Percentiles rank a stretch among this genome's conserved stretches.
Conservation (phyloP, 768 basidiomycete species). For the Russula lepida region DNA sequence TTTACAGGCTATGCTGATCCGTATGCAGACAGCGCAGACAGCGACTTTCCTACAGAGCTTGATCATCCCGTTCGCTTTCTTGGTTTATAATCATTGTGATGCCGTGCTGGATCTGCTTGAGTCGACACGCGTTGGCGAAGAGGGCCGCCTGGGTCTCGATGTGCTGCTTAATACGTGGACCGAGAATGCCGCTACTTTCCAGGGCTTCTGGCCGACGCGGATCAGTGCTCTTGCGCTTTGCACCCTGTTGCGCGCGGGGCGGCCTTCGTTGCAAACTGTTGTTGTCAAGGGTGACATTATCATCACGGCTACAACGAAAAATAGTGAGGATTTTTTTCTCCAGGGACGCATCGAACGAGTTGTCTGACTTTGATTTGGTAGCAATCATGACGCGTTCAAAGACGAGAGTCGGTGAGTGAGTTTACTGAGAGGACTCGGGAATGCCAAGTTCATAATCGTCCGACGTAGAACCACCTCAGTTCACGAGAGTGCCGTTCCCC, state of each 20-base stretch:
- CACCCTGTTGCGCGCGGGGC: slow-evolving; percentile 58
- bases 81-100: slow-evolving; percentile 81
- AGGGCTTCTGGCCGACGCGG: slow-evolving; percentile 88
- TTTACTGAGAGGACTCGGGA: neutral
- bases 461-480: slow-evolving; percentile 73
- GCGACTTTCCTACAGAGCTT: slow-evolving; percentile 92
- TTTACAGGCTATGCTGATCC: slow-evolving; percentile 69
- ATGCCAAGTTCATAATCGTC: slow-evolving; percentile 21
- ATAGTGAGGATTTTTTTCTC: slow-evolving; percentile 51
- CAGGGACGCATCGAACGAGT: neutral
- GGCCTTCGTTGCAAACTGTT: slow-evolving; percentile 58
- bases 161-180: slow-evolving; percentile 90
- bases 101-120: slow-evolving; percentile 74
- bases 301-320: slow-evolving; percentile 66
- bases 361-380: slow-evolving; percentile 25
- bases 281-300: slow-evolving; percentile 90
- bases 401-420: slow-evolving; percentile 68
- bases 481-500: slow-evolving; percentile 78
- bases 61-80: slow-evolving; percentile 87
- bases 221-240: slow-evolving; percentile 78
- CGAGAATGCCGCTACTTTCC: slow-evolving; percentile 90
- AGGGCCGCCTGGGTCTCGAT: slow-evolving; percentile 63
- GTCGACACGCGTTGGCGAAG: slow-evolving; percentile 38
- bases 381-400: slow-evolving; percentile 96
- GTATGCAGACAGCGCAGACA: slow-evolving; percentile 81